These are phyloP conservation scores for Leccinellum rugosiceps DNA, from an alignment of 768 basidiomycete genomes.

Conservation along the genomic window DNA sequence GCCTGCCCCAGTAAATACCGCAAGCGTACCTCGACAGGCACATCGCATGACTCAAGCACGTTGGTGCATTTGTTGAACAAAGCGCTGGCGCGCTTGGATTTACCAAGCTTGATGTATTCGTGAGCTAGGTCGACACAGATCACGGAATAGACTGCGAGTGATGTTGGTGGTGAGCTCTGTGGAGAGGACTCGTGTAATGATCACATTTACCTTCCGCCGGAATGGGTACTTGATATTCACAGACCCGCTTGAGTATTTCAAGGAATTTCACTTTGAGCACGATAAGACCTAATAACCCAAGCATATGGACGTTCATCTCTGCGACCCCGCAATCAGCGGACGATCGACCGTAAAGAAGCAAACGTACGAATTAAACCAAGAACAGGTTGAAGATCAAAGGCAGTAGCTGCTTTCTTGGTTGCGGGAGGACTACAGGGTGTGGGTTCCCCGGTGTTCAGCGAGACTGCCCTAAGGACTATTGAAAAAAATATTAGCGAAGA, in stretches of 20 bases:
- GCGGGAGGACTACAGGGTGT: background rate
- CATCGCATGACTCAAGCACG: constrained; percentile 39
- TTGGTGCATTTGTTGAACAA: constrained; percentile 62
- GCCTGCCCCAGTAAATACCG: constrained; percentile 64
- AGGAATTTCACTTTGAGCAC: constrained; percentile 68
- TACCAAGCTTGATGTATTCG: constrained; percentile 80
- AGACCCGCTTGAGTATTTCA: constrained; percentile 58
- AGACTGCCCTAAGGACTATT: constrained; percentile 15
- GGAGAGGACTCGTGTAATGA: background rate
- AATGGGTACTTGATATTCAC: constrained; percentile 43
- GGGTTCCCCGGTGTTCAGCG: constrained; percentile 13
- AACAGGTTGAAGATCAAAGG: constrained; percentile 33
- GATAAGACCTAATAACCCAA: constrained; percentile 66
- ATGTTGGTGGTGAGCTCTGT: background rate
- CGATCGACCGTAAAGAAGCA: background rate
- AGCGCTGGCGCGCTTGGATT: constrained; percentile 57
- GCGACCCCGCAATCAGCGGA: background rate
- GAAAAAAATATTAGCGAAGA: background rate
- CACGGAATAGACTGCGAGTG: constrained; percentile 50
- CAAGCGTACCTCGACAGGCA: constrained; percentile 51
- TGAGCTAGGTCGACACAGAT: constrained; percentile 71
- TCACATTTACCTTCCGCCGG: constrained; percentile 45
- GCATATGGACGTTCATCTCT: constrained; percentile 59
- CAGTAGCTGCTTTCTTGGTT: background rate
- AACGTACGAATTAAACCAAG: constrained; percentile 54